Evolutionary conservation across 164 flowering plant genomes (phyloP).

Genomic region (Magnolia kwangsiensis): DNA sequence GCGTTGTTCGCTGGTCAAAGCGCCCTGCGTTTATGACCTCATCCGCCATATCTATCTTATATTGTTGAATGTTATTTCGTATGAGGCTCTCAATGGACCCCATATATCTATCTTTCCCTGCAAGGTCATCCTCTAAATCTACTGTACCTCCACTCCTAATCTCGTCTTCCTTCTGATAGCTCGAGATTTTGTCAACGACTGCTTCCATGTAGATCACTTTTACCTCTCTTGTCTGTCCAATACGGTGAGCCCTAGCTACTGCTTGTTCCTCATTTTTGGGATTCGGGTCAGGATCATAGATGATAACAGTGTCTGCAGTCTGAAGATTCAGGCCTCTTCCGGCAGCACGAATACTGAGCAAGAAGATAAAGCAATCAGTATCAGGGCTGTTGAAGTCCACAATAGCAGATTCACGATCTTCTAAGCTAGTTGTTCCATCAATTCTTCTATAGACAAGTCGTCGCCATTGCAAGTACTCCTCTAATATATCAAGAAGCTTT

Average conservation of each 20-base stretch:
- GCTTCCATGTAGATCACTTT: conserved; percentile 97
- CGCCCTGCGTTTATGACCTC: conserved; percentile 99
- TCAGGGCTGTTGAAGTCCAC: conserved; percentile 78
- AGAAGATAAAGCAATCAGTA: conserved; percentile 84
- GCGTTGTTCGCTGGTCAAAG: conserved; percentile 97
- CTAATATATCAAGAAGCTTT: conserved; percentile 88
- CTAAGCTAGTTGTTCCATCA: conserved; percentile 93
- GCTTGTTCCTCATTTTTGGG: conserved; percentile 99
- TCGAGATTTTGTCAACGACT: conserved; percentile 81
- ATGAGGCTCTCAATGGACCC: conserved; percentile 96
- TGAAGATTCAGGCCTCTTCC: conserved; percentile 97
- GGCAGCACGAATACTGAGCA: conserved; percentile 98
- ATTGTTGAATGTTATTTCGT: conserved; percentile 93
- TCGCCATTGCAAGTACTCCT: conserved; percentile 91
- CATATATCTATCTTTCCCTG: conserved; percentile 89
- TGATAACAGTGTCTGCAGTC: conserved; percentile 92
- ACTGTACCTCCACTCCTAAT: conserved; percentile 64
- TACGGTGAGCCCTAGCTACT: conserved; percentile 97
- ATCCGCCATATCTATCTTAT: conserved; percentile 99
- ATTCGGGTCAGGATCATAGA: conserved; percentile 97
- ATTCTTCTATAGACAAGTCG: conserved; percentile 82
- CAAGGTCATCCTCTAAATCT: conserved; percentile 94
- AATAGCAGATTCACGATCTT: conserved; percentile 95
- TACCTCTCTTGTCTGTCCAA: conserved; percentile 96
- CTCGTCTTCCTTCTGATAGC: conserved; percentile 90